Percentiles rank a stretch among this genome's conserved stretches.
phyloP scores from a whole-genome alignment of 2,329 filamentous ascomycete genomes.

The Colletotrichum sp. region DNA sequence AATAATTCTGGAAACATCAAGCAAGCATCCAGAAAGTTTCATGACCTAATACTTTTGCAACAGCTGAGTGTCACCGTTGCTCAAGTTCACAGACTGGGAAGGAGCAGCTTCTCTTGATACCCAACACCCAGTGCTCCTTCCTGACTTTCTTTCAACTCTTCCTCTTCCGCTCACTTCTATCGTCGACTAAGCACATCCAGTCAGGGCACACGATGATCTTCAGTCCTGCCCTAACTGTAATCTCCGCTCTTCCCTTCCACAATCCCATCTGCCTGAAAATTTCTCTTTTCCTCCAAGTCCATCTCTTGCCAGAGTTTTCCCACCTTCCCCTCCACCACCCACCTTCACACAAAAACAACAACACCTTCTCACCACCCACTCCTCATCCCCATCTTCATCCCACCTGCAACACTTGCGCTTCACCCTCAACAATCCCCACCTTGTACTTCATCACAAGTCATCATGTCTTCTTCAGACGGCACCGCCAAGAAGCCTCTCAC shows the following conservation, averaged over 20 bases:
- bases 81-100: neutral
- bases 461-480: neutral
- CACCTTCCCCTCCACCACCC: neutral
- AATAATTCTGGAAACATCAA: neutral
- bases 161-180: neutral
- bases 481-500: constrained; percentile 17
- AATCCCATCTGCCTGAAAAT: neutral
- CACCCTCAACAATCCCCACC: too few species aligned
- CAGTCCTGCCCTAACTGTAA: neutral
- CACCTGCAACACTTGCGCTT: neutral
- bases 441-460: neutral
- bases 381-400: neutral
- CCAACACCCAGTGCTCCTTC: neutral
- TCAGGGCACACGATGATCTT: neutral
- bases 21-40: neutral
- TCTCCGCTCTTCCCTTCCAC: neutral
- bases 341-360: neutral
- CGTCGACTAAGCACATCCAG: neutral
- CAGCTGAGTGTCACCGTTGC: neutral
- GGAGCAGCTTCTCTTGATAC: neutral
- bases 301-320: neutral
- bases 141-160: neutral
- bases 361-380: neutral
- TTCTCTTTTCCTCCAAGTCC: neutral
- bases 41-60: neutral